Evolutionary conservation across 2,329 filamentous ascomycete genomes (phyloP), one percentile per base, ranked within the genome.

Genomic region (Ilyonectria sp.): DNA sequence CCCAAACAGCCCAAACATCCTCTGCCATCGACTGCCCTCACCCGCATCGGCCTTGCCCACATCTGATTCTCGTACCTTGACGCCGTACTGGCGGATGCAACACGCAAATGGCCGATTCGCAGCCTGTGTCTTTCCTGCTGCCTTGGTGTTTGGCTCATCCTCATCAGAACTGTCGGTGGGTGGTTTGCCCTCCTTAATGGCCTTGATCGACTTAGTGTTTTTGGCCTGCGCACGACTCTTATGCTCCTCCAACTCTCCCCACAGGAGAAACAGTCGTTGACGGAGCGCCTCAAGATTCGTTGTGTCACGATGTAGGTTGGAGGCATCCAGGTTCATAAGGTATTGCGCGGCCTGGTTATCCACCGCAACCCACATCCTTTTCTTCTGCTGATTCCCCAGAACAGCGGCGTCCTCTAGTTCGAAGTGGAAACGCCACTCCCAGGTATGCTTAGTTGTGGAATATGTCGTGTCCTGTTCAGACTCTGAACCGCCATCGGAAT

Each of bases 391-490:
- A 23, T 73, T 64, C 29, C 62, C 35, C 72, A 69, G 49, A 74
- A 68, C 78, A 5, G 82, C 76, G 0, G 88, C 90, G 70, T 95
- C 93, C 79, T 97, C 93, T 1, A 98, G 87, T 13, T 92, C 85
- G 26, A 98, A 85, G 23, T 88, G 89, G 79, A 98, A 98, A 15
- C 89, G 87, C 95, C 95, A 98, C 79, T 96, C 90, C 93, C 94
- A 97, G 8, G 79, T 75, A 13, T 64, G 65, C 26, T 71, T 77
- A 10, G 31, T 44, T 6, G 77, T 50, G n/a, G 74, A 77, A 29
- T 75, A 66, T 13, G 76, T 62, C 4, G 64, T 75, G 52, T 66
- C 70, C 15, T 58, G 44, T 6, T 78, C 75, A 21, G 76, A 74
- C 17, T 79, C 78, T 6, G 71, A 68, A 5, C 65, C 72, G 1